These are phyloP conservation scores for Paraurostyla sp. DNA, from an alignment of 73 alveolate genomes.

Conservation along the genomic window DNA sequence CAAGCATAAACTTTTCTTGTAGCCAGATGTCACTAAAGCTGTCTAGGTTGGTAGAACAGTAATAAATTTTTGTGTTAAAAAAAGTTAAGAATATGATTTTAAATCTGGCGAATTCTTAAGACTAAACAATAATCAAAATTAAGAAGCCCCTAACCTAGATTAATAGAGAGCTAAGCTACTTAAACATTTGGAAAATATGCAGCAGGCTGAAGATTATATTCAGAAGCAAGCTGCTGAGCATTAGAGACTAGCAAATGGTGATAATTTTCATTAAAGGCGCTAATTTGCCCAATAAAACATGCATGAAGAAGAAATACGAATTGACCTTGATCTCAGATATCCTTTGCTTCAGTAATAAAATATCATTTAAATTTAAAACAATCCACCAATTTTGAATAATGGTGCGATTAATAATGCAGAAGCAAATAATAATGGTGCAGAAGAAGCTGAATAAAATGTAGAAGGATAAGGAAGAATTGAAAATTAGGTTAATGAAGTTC, in stretches of 20 bases:
- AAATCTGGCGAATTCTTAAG: background rate
- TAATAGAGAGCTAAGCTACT: constrained; percentile 23
- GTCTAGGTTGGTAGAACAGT: constrained; percentile 35
- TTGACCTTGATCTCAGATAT: constrained; percentile 24
- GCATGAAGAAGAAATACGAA: constrained; percentile 35
- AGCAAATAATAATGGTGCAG: too few relatives aligned
- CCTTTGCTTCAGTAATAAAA: background rate
- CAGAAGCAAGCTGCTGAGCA: constrained; percentile 28
- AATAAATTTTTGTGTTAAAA: constrained; percentile 10
- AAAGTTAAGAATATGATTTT: background rate
- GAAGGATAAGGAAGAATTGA: too few relatives aligned
- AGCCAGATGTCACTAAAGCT: background rate
- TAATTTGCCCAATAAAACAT: constrained; percentile 23
- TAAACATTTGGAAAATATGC: constrained; percentile 35
- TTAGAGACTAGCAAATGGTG: constrained; percentile 44
- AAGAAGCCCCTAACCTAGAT: background rate
- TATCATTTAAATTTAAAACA: background rate
- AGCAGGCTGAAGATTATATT: constrained; percentile 42
- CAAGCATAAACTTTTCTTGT: background rate
- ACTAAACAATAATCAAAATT: background rate
- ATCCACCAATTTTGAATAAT: too few relatives aligned
- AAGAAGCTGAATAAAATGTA: too few relatives aligned
- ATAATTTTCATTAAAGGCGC: constrained; percentile 27
- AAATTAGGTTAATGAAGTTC: too few relatives aligned
- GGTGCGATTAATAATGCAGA: too few relatives aligned